Evolutionary conservation across 2,329 filamentous ascomycete species (phyloP).

Genomic region (Aspergillus nomiae): DNA sequence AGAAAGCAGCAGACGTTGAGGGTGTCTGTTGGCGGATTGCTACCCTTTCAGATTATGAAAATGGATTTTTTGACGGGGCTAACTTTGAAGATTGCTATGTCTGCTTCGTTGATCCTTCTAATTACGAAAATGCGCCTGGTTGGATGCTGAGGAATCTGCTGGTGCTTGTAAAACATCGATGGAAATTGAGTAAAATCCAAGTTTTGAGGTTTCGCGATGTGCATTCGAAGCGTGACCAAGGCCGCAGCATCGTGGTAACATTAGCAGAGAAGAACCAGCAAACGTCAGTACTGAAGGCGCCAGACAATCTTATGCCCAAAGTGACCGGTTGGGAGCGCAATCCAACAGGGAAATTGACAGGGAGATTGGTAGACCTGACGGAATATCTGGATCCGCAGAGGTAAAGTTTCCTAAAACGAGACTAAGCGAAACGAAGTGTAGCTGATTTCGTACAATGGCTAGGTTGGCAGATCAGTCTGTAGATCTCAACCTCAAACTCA

Average conservation of each 20-base stretch:
- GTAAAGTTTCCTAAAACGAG: slow-evolving; percentile 22
- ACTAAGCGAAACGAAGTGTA: slow-evolving; percentile 1
- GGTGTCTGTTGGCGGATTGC: slow-evolving; percentile 68
- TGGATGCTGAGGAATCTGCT: slow-evolving; percentile 93
- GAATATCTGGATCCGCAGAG: slow-evolving; percentile 91
- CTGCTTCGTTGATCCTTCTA: slow-evolving; percentile 89
- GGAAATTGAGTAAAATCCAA: slow-evolving; percentile 73
- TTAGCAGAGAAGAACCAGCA: slow-evolving; percentile 47
- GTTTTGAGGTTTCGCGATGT: slow-evolving; percentile 90
- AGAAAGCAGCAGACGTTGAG: not conserved
- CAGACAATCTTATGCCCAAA: slow-evolving; percentile 67
- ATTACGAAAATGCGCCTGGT: slow-evolving; percentile 80
- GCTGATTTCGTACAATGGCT: slow-evolving; percentile 3
- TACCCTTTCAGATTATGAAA: slow-evolving; percentile 75
- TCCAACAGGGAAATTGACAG: slow-evolving; percentile 72
- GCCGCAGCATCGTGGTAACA: slow-evolving; percentile 76
- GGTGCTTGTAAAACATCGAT: slow-evolving; percentile 79
- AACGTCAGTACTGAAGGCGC: slow-evolving; percentile 28
- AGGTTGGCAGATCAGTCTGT: slow-evolving; percentile 87
- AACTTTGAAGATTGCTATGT: slow-evolving; percentile 76
- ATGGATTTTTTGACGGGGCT: slow-evolving; percentile 78
- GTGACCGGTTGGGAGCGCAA: slow-evolving; percentile 95
- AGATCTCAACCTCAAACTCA: slow-evolving; percentile 93
- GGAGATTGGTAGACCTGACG: slow-evolving; percentile 77
- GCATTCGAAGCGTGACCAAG: slow-evolving; percentile 73